These are phyloP conservation scores for Scolecobasidium constrictum DNA, from an alignment of 2,329 filamentous ascomycete species.

Conservation along the genomic window DNA sequence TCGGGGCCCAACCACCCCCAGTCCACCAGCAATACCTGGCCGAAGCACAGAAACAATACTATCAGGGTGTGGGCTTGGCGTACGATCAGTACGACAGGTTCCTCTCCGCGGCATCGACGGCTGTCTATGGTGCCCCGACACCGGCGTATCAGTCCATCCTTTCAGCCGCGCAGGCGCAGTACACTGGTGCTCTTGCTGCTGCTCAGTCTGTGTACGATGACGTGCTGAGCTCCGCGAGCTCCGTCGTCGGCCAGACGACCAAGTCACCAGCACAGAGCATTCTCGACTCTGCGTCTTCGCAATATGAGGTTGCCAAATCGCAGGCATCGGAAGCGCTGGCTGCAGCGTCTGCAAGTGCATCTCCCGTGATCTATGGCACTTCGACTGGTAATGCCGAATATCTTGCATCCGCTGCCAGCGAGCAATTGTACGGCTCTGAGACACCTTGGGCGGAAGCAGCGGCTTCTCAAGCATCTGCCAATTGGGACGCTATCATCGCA, in stretches of 20 bases:
- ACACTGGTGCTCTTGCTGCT: conserved; percentile 29
- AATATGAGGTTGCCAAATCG: conserved; percentile 32
- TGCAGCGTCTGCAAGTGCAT: conserved; percentile 23
- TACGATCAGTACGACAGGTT: conserved; percentile 73
- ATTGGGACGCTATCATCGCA: conserved; percentile 53
- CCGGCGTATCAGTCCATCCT: conserved; percentile 35
- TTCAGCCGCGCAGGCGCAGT: conserved; percentile 18
- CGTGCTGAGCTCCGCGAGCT: conserved; percentile 29
- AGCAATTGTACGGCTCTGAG: conserved; percentile 34
- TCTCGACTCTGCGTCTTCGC: conserved; percentile 31
- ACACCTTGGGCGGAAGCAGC: conserved; percentile 43
- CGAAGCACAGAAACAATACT: conserved; percentile 58
- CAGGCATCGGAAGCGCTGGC: conserved; percentile 28
- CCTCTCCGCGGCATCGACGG: conserved; percentile 58
- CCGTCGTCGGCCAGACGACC: conserved; percentile 28
- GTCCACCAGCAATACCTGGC: conserved; percentile 44
- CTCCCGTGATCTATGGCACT: conserved; percentile 34
- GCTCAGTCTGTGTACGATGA: conserved; percentile 27
- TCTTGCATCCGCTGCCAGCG: conserved; percentile 33
- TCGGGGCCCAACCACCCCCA: conserved; percentile 51
- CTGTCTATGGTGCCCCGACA: conserved; percentile 53
- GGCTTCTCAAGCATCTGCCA: conserved; percentile 46
- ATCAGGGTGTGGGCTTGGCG: conserved; percentile 66
- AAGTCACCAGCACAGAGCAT: conserved; percentile 44
- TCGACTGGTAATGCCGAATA: conserved; percentile 34